Conservation (phyloP, 805 yeast species). For the Yarrowia divulgata region DNA sequence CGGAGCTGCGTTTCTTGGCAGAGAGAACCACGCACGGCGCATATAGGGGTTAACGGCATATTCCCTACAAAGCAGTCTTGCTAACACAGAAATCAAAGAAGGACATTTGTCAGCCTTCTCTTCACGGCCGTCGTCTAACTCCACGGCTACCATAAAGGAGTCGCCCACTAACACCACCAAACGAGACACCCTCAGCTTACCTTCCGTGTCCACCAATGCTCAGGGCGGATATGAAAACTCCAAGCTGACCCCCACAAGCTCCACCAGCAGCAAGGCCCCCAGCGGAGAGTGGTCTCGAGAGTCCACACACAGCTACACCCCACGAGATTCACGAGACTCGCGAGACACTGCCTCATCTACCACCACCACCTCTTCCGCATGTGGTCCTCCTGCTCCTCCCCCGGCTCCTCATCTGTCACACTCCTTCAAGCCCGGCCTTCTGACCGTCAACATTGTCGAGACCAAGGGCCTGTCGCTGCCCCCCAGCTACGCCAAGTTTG, state of each 20-base stretch:
- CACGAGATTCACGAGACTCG: constrained; percentile 26
- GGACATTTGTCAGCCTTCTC: constrained; percentile 50
- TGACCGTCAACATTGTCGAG: constrained; percentile 77
- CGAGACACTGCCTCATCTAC: not conserved
- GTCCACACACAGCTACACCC: constrained; percentile 30
- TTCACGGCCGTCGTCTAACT: constrained; percentile 45
- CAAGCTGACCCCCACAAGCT: constrained; percentile 32
- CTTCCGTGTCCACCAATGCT: constrained; percentile 16
- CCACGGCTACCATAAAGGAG: constrained; percentile 41
- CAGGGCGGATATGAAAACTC: not conserved
- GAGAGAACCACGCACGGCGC: no score
- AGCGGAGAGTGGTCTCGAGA: constrained; percentile 32
- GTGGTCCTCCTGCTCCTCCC: constrained; percentile 4
- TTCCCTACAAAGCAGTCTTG: not conserved
- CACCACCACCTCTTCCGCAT: not conserved
- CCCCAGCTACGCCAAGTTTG: constrained; percentile 48
- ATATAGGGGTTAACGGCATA: no score
- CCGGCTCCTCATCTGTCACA: constrained; percentile 18
- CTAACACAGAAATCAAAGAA: constrained; percentile 52
- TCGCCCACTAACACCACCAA: constrained; percentile 33
- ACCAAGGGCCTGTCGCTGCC: constrained; percentile 76
- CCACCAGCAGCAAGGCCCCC: constrained; percentile 27
- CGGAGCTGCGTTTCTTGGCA: no score
- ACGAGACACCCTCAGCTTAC: constrained; percentile 26
- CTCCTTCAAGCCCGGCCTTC: constrained; percentile 65